Percentiles rank a stretch among this genome's conserved stretches.
Conservation (phyloP, 371 early-diverging fungal species). For the Catenaria anguillulae region DNA sequence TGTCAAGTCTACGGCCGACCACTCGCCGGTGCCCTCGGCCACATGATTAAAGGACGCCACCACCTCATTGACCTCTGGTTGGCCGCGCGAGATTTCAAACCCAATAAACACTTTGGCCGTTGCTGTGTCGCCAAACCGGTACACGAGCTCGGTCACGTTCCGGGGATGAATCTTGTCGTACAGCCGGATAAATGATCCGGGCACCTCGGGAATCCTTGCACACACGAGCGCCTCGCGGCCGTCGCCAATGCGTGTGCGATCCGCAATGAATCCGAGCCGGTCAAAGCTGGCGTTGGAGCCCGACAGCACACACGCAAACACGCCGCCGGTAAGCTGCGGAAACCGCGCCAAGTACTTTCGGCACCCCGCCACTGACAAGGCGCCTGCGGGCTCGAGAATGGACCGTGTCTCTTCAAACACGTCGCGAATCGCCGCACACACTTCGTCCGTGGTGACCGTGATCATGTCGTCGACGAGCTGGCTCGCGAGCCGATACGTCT, state of each 20-base stretch:
- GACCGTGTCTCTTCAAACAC: conserved; percentile 89
- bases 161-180: conserved; percentile 1
- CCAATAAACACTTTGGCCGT: conserved; percentile 77
- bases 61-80: conserved; percentile 48
- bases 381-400: conserved; percentile 91
- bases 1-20: conserved; percentile 44
- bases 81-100: conserved; percentile 51
- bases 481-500: conserved; percentile 60
- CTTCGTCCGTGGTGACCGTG: conserved; percentile 82
- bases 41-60: conserved; percentile 38
- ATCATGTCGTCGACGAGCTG: conserved; percentile 52
- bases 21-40: conserved; percentile 26
- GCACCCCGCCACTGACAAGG: conserved; percentile 68
- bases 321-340: conserved; percentile 21
- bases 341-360: conserved; percentile 52
- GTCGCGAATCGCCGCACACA: conserved; percentile 96
- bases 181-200: conserved; percentile 31
- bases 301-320: conserved; percentile 61
- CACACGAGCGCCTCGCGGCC: conserved; percentile 73
- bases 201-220: conserved; percentile 75
- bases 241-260: conserved; percentile 84
- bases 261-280: conserved; percentile 85
- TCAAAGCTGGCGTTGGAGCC: conserved; percentile 99
- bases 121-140: conserved; percentile 63
- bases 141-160: conserved; percentile 79